Conservation (phyloP, 2,329 filamentous ascomycete species). For the Cladosporium velox region DNA sequence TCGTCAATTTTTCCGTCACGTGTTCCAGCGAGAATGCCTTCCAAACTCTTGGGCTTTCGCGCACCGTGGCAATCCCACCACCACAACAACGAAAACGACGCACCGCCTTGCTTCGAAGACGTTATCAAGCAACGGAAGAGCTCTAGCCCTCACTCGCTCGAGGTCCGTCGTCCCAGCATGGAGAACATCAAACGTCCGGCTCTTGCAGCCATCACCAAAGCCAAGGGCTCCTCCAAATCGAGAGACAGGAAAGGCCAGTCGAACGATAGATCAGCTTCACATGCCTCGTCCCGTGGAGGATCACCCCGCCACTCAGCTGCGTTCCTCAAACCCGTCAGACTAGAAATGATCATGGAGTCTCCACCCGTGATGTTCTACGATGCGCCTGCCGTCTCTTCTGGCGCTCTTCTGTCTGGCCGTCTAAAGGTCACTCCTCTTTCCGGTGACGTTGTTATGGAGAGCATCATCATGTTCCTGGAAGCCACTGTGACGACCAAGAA, state of each 20-base stretch:
- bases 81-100: slow-evolving; percentile 11
- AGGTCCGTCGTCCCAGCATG: slow-evolving; percentile 35
- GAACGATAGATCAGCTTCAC: slow-evolving; percentile 33
- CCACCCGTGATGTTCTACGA: slow-evolving; percentile 86
- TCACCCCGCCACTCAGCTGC: slow-evolving; percentile 22
- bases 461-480: slow-evolving; percentile 71
- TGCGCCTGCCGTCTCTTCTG: slow-evolving; percentile 70
- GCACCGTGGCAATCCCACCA: slow-evolving; percentile 19
- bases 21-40: slow-evolving; percentile 32
- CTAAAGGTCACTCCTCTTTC: slow-evolving; percentile 73
- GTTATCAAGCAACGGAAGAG: slow-evolving; percentile 23
- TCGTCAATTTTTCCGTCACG: background rate
- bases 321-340: slow-evolving; percentile 47
- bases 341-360: slow-evolving; percentile 73
- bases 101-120: slow-evolving; percentile 21
- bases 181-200: slow-evolving; percentile 39
- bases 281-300: slow-evolving; percentile 24
- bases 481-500: slow-evolving; percentile 75
- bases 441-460: slow-evolving; percentile 64
- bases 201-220: slow-evolving; percentile 22
- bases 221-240: slow-evolving; percentile 20
- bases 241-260: slow-evolving; percentile 23
- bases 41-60: slow-evolving; percentile 35
- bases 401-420: slow-evolving; percentile 82
- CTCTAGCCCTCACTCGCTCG: slow-evolving; percentile 24